A percentile compares a stretch with the other conserved stretches of the same genome.
Conservation (phyloP, 1,284 basidiomycete genomes). For the Microbotryum intermedium region DNA sequence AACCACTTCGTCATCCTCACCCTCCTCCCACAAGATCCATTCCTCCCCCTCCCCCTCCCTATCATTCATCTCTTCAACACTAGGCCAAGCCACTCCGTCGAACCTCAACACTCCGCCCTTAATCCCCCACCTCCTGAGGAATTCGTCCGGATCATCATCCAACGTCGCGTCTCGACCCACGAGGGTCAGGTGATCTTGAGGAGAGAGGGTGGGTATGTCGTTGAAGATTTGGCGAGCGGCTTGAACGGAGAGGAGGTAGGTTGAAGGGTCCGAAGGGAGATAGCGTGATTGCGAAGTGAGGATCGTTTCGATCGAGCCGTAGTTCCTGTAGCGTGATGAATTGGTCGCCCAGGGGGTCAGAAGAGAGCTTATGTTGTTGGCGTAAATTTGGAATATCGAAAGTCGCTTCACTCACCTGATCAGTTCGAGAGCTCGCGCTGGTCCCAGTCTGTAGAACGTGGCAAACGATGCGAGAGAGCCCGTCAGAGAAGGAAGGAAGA, state of each 20-base stretch:
- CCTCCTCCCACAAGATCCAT: too few relatives aligned
- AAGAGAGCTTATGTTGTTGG: too few relatives aligned
- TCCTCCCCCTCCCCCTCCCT: too few relatives aligned
- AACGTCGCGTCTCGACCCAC: too few relatives aligned
- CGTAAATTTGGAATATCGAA: too few relatives aligned
- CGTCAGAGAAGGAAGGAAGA: neutral
- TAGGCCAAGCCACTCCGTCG: too few relatives aligned
- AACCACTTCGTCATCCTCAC: too few relatives aligned
- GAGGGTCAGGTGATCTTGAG: neutral
- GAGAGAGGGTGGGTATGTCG: constrained; percentile 54
- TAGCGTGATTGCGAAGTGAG: constrained; percentile 43
- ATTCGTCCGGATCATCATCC: too few relatives aligned
- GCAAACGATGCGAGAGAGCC: neutral
- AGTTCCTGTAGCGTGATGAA: constrained; percentile 31
- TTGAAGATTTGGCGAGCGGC: constrained; percentile 55
- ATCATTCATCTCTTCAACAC: too few relatives aligned
- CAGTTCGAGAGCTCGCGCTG: constrained; percentile 59
- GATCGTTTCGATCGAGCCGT: constrained; percentile 65
- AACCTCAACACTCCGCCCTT: too few relatives aligned
- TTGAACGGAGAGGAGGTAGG: constrained; percentile 55
- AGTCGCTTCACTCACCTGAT: constrained; percentile 49
- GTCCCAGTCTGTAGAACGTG: constrained; percentile 56
- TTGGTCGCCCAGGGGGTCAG: neutral
- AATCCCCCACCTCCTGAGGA: too few relatives aligned
- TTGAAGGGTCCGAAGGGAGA: constrained; percentile 37